These are phyloP conservation scores for Candida nemodendra DNA, from an alignment of 805 yeast genomes.

Conservation along the genomic window DNA sequence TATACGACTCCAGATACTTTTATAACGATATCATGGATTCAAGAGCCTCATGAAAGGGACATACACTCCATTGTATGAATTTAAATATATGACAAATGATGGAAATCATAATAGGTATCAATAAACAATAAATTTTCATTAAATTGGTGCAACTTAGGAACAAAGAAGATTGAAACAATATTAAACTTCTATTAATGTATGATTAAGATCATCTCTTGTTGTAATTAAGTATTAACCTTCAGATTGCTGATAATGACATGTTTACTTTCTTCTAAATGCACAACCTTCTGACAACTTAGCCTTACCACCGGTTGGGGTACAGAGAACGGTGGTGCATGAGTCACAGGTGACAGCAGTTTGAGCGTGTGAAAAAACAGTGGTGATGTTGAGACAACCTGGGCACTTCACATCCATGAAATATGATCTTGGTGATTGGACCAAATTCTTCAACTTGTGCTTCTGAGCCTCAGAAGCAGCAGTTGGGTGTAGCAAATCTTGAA, in stretches of 20 bases:
- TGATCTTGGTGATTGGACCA: slow-evolving; percentile 98
- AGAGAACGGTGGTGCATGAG: slow-evolving; percentile 95
- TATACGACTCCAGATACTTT: too few relatives aligned
- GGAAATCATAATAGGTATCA: too few relatives aligned
- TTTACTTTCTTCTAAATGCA: slow-evolving; percentile 98
- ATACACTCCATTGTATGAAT: too few relatives aligned
- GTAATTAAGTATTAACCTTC: not conserved
- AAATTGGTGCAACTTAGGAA: slow-evolving; percentile 1
- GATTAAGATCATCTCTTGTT: not conserved
- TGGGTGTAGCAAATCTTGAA: slow-evolving; percentile 99
- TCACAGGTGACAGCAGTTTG: slow-evolving; percentile 99
- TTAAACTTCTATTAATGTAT: not conserved
- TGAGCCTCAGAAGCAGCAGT: slow-evolving; percentile 93
- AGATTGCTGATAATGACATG: not conserved
- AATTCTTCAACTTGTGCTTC: slow-evolving; percentile 95
- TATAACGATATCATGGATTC: too few relatives aligned
- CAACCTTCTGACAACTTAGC: slow-evolving; percentile 99
- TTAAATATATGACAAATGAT: too few relatives aligned
- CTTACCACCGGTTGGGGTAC: slow-evolving; percentile 99
- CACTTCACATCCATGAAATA: slow-evolving; percentile 99
- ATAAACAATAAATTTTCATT: slow-evolving; percentile 7
- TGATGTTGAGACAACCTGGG: slow-evolving; percentile 98
- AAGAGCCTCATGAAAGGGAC: too few relatives aligned
- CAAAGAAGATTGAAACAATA: not conserved
- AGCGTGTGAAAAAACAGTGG: slow-evolving; percentile 99